Percentiles rank a stretch among this genome's conserved stretches.
Conservation (phyloP, 1,284 basidiomycete genomes). For the Gomphus bonarii region DNA sequence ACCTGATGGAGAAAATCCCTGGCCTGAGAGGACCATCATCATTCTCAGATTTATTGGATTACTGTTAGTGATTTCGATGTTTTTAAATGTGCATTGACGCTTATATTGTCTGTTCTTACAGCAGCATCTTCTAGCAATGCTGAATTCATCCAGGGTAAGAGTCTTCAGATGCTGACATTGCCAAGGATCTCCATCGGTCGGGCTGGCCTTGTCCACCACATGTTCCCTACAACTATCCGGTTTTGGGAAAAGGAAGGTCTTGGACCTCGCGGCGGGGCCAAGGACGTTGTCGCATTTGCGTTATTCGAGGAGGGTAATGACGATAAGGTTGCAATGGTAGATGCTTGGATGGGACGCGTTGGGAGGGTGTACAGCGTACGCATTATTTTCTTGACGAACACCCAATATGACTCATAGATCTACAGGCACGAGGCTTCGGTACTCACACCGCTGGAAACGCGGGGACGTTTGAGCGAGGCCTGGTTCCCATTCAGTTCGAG, state of each 20-base stretch:
- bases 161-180: slow-evolving; percentile 33
- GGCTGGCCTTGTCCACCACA: slow-evolving; percentile 44
- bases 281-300: slow-evolving; percentile 57
- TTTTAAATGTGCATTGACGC: background rate
- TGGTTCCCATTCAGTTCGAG: slow-evolving; percentile 54
- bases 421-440: slow-evolving; percentile 55
- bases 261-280: slow-evolving; percentile 55
- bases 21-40: background rate
- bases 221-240: slow-evolving; percentile 53
- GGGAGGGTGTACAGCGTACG: slow-evolving; percentile 49
- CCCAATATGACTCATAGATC: background rate
- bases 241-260: slow-evolving; percentile 81
- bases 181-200: slow-evolving; percentile 47
- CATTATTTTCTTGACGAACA: slow-evolving; percentile 9
- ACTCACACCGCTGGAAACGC: slow-evolving; percentile 40
- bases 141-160: background rate
- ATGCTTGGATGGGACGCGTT: slow-evolving; percentile 47
- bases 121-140: background rate
- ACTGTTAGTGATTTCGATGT: slow-evolving; percentile 12
- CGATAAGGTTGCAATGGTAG: slow-evolving; percentile 34
- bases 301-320: slow-evolving; percentile 41
- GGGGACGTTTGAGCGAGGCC: slow-evolving; percentile 36
- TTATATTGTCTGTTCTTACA: background rate
- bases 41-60: slow-evolving; percentile 21
- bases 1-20: slow-evolving; percentile 22